Evolutionary conservation across 2,329 filamentous ascomycete species (phyloP).

Genomic region (Pseudogymnoascus sp.): DNA sequence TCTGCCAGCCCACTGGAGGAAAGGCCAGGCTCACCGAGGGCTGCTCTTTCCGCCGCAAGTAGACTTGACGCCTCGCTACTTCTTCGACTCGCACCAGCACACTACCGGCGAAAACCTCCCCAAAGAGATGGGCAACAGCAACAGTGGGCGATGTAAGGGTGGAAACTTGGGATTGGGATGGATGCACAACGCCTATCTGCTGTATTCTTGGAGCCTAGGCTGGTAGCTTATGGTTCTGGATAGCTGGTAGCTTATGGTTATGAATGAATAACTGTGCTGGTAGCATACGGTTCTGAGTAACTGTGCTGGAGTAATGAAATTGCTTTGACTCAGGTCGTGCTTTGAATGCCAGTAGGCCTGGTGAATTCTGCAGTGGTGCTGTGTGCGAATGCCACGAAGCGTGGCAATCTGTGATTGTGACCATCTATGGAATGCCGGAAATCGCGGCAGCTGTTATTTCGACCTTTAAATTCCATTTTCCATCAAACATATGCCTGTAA

Average conservation of each 20-base stretch:
- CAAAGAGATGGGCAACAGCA: constrained; percentile 9
- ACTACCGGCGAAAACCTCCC: constrained; percentile 21
- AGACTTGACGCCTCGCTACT: constrained; percentile 49
- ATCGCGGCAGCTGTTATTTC: background rate
- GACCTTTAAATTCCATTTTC: background rate
- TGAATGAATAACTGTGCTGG: constrained; percentile 10
- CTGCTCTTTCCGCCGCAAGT: constrained; percentile 99
- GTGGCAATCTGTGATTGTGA: too few species aligned
- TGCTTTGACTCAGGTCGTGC: constrained; percentile 4
- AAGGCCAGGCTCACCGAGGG: constrained; percentile 99
- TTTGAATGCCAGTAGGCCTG: constrained; percentile 1
- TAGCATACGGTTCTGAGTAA: constrained; percentile 2
- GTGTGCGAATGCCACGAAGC: too few species aligned
- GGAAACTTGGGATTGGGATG: background rate
- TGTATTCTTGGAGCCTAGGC: constrained; percentile 9
- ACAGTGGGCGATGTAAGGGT: constrained; percentile 7
- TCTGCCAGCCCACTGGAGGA: constrained; percentile 98
- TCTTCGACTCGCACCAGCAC: constrained; percentile 26
- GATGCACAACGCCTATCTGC: constrained; percentile 6
- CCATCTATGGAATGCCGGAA: background rate
- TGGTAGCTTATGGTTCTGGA: constrained; percentile 4
- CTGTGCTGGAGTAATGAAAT: constrained; percentile 8
- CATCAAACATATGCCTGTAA: background rate
- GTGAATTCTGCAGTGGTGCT: too few species aligned
- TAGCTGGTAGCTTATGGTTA: constrained; percentile 8